Base-by-base conservation (phyloP, 2,329 filamentous ascomycete species). In the Periconia sp. region DNA sequence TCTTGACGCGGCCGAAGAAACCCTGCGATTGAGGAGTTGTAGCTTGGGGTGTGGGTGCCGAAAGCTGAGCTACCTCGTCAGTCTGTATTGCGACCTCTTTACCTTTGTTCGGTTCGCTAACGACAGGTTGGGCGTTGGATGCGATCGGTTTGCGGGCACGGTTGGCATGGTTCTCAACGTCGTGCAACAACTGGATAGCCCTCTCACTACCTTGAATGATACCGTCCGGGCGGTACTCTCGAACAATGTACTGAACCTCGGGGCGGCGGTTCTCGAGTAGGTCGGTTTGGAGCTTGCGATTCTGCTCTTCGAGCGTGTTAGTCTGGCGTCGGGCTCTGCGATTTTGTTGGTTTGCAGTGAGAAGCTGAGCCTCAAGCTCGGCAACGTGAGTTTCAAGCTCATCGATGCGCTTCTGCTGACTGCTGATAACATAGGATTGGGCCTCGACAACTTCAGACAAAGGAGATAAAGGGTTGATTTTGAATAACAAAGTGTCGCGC, bases 361-460 rank as follows among this genome's bases (percentile, higher is more conserved):
- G 23, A 44, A 23, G 17, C 17, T 15, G 13, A 23, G 42, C 17
- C 3, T 5, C 14, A 14, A 45, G 23, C 6, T 30, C 20, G 8
- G 43, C 41, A 18, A 5, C 6, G 11, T 7, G 6, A 18, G 41
- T 20, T 13, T 53, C 49, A 2, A 61, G 53, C 40, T 55, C 27
- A 18, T 35, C 20, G 20, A 55, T 55, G 30, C 41, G 52, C 27
- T 48, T 18, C 19, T 59, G 49, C 15, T 37, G 33, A 11, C 33
- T 11, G 11, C 13, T 5, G 3, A 37, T 37, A 11, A n/a, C 15
- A 5, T 3, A 6, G 3, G 33, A 3, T 37, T 37, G 33, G 3
- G 6, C 6, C 11, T 37, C 33, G 33, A 37, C 11, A 13, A 14
- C 11, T 14, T 37, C 33, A 5, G 15, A 37, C 33, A 37, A 37